Conservation (phyloP, 2,329 filamentous ascomycete species). For the Xylaria sp. region DNA sequence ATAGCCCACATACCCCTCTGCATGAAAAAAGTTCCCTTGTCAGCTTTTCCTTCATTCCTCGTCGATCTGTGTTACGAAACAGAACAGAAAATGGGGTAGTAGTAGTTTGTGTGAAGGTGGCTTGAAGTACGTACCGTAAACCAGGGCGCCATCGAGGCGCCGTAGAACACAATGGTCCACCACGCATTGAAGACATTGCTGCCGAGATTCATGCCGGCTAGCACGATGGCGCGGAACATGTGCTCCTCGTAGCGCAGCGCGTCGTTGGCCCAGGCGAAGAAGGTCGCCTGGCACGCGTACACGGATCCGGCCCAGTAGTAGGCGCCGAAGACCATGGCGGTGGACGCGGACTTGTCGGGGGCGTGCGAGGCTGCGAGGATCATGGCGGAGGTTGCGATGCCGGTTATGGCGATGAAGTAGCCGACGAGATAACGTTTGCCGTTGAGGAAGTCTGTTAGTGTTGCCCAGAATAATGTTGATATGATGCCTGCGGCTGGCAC, state of each 20-base stretch:
- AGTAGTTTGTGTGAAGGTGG: no score
- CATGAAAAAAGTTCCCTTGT: neutral
- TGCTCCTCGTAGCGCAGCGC: conserved; percentile 59
- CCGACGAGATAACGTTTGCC: conserved; percentile 61
- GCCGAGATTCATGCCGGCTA: conserved; percentile 67
- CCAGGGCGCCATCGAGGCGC: conserved; percentile 59
- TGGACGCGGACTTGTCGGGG: conserved; percentile 38
- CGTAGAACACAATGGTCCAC: conserved; percentile 70
- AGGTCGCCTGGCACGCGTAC: conserved; percentile 68
- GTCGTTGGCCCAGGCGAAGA: conserved; percentile 73
- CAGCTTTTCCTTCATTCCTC: neutral
- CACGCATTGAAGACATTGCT: conserved; percentile 66
- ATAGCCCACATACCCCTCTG: conserved; percentile 68
- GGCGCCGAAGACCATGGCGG: conserved; percentile 53
- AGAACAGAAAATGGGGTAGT: neutral
- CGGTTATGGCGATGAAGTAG: conserved; percentile 62
- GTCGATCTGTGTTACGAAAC: no score
- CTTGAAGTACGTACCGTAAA: conserved; percentile 47
- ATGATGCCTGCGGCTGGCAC: conserved; percentile 53
- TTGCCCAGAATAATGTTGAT: conserved; percentile 64
- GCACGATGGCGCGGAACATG: conserved; percentile 58
- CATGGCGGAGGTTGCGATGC: conserved; percentile 56
- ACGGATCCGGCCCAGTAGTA: conserved; percentile 67
- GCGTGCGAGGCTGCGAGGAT: conserved; percentile 49
- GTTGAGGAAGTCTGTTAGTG: conserved; percentile 58